Evolutionary conservation across 331 rosid genomes (phyloP), one percentile per base, ranked within the genome.

Genomic region (Spiraea crenata): DNA sequence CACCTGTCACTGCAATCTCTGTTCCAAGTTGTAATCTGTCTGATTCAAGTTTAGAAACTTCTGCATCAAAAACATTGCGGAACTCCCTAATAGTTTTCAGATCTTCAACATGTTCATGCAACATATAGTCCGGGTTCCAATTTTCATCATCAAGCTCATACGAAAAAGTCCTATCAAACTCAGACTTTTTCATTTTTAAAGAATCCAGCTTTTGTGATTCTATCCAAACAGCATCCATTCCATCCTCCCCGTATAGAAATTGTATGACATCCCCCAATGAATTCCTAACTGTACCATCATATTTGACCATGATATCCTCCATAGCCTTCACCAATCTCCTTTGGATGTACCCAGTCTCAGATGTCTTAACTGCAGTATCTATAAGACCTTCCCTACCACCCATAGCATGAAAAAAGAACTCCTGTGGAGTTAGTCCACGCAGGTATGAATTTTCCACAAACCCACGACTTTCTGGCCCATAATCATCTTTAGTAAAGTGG

Each of bases 371-470:
- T 0, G 98, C 99, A 78, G 98, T 95, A 81, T 95, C 99, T 42
- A 95, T 95, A 73, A 95, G 96, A 91, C 99, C 99, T 88, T 95
- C 99, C 88, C 99, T 88, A 63, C 99, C 98, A 81, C 98, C 99
- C 99, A 95, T 95, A 70, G 99, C 99, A 73, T 95, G 99, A 69
- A 95, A 95, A 80, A 95, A 95, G 84, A 95, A 95, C 92, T 95
- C 99, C 44, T 95, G 99, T 16, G 99, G 99, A 57, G 99, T 95
- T 70, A 95, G 81, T 52, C 99, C 99, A 37, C 98, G 97, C 59
- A 95, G 85, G 76, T 95, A 95, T 1, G 99, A 95, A 79, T 95
- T 95, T 73, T 95, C 99, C 62, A 95, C 99, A 83, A 95, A 95
- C 65, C 99, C 99, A 86, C 99, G 99, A 84, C 99, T 95, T 82